Base-by-base conservation (phyloP, 1,139 yeast genomes). In the Geotrichum candidum region DNA sequence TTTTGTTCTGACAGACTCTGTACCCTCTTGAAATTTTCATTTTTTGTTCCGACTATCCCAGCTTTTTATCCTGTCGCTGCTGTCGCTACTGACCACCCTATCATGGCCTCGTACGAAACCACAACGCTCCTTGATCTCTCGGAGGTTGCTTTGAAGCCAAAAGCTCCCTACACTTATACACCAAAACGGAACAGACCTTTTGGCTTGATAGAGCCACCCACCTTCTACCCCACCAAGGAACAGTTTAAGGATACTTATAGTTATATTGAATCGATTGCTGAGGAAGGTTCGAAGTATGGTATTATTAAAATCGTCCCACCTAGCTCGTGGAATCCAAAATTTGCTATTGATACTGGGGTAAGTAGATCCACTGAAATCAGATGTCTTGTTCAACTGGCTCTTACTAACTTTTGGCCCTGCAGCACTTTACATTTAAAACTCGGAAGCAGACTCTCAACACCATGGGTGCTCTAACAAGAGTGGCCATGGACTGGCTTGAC, bases 281-380 rank as follows among this genome's bases (percentile, higher is more conserved):
- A 66, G 15, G 66, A 67, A 51, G 91, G 89, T 0, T 72, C 73
- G 57, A 69, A 77, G 55, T 81, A 77, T 69, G 96, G 96, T 0
- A 92, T 92, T 15, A 80, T 88, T 22, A 89, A 88, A 71, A 75
- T 90, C n/a, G 74, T 79, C 33, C 82, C 88, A 0, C 87, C 88
- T 0, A 62, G 65, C 29, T 60, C 70, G 15, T 78, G 80, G 78
- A 68, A 67, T 35, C 75, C 74, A 10, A 74, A 72, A 54, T 80
- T 75, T 68, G 72, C 78, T 13, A 71, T 83, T 18, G 81, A 84
- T 66, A 73, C 84, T 3, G 86, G 84, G 64, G 75, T 79, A 62
- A 61, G 70, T 61, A 51, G 6, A 38, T 4, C 18, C n/a, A 41
- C 13, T 7, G 48, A 23, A 9, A 41, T 41, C 48, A 6, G 48